Percentiles rank a stretch among this genome's conserved stretches.
Conservation (phyloP, 148 eudicot species). For the Rhododendron vialii region DNA sequence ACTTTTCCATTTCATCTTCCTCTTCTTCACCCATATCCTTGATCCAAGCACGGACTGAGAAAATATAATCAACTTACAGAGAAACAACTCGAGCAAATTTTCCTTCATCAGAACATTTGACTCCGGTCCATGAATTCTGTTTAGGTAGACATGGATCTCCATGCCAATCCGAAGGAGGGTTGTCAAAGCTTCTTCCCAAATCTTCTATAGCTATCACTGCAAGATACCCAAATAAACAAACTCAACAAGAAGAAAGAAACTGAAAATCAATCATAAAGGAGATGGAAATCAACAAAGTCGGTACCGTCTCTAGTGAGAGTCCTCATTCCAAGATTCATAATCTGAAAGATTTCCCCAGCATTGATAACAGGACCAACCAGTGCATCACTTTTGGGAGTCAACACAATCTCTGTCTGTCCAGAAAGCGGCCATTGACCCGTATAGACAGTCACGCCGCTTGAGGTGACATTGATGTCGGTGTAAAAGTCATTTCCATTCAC, state of each 20-base stretch:
- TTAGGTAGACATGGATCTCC: constrained; percentile 92
- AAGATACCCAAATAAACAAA: constrained; percentile 1
- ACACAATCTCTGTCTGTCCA: constrained; percentile 43
- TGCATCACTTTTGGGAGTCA: constrained; percentile 35
- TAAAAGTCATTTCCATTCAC: constrained; percentile 53
- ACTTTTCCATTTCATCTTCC: background rate
- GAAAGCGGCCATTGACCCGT: constrained; percentile 64
- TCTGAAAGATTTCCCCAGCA: constrained; percentile 73
- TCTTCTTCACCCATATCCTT: background rate
- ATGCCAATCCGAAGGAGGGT: constrained; percentile 64
- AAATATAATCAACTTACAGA: constrained; percentile 50
- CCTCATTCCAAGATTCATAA: constrained; percentile 45
- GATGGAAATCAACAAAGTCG: background rate
- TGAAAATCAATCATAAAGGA: background rate
- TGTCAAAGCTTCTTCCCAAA: constrained; percentile 36
- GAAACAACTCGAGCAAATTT: constrained; percentile 37
- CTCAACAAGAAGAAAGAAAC: background rate
- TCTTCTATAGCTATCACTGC: constrained; percentile 54
- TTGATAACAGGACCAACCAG: constrained; percentile 86
- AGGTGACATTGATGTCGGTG: constrained; percentile 44
- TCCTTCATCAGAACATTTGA: constrained; percentile 35
- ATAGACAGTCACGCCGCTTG: constrained; percentile 56
- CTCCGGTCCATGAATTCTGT: constrained; percentile 65
- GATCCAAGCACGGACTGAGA: background rate
- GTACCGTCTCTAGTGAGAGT: constrained; percentile 67